phyloP scores from a whole-genome alignment of 106 monocot genomes.

The Dioscorea dumetorum region DNA sequence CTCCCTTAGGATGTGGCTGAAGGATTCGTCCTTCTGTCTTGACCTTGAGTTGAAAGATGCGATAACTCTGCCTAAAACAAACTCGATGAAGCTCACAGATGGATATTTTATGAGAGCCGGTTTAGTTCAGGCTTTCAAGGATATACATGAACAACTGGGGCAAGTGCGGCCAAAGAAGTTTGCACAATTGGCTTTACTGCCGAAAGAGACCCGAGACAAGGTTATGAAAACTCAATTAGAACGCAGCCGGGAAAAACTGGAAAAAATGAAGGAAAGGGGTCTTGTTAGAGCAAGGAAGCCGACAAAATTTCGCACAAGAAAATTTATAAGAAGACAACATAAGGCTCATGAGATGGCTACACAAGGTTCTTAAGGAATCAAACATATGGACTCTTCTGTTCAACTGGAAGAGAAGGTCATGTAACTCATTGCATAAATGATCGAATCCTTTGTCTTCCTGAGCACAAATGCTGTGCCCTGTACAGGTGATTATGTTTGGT shows the following conservation, averaged over 20 bases:
- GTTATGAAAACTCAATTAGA: constrained; percentile 70
- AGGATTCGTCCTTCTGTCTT: constrained; percentile 90
- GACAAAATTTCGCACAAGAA: constrained; percentile 47
- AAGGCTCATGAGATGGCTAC: constrained; percentile 7
- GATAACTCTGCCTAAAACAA: constrained; percentile 51
- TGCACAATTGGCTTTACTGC: constrained; percentile 78
- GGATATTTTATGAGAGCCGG: constrained; percentile 93
- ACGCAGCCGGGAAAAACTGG: constrained; percentile 65
- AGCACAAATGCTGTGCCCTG: no score
- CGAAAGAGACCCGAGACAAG: constrained; percentile 77
- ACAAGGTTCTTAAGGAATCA: no score
- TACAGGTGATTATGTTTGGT: no score
- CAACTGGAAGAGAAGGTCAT: no score
- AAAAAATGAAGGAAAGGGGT: constrained; percentile 59
- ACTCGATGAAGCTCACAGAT: constrained; percentile 73
- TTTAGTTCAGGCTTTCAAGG: constrained; percentile 79
- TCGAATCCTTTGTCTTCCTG: no score
- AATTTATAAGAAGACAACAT: constrained; percentile 58
- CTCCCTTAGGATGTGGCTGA: constrained; percentile 97
- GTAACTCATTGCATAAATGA: no score
- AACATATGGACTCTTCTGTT: no score
- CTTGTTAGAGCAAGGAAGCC: constrained; percentile 48
- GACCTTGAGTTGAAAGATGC: constrained; percentile 90
- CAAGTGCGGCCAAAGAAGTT: constrained; percentile 80
- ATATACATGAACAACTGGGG: constrained; percentile 75